A percentile compares a stretch with the other conserved stretches of the same genome.
phyloP scores from a whole-genome alignment of 345 rosid genomes.

The Angophora floribunda region DNA sequence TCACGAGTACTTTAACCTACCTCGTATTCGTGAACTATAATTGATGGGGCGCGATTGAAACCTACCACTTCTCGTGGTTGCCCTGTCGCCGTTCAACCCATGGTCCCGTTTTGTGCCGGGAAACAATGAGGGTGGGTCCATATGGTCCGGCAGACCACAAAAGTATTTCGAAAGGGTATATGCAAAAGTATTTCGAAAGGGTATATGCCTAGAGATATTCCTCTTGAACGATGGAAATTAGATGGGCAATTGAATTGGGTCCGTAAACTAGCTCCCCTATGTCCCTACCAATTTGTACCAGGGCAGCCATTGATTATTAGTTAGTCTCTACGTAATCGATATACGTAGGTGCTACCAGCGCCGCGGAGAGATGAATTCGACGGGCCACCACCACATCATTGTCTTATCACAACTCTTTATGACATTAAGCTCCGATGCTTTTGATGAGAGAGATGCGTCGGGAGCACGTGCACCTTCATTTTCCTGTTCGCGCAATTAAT shows the following conservation, averaged over 20 bases:
- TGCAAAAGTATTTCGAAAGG: neutral
- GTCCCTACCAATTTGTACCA: neutral
- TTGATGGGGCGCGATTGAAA: neutral
- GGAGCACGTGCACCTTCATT: neutral
- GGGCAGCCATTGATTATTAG: neutral
- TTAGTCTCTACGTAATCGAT: neutral
- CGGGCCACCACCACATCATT: neutral
- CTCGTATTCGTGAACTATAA: neutral
- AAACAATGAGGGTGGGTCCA: neutral
- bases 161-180: neutral
- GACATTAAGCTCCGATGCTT: neutral
- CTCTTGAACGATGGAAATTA: neutral
- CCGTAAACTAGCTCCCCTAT: neutral
- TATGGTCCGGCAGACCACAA: neutral
- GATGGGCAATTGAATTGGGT: neutral
- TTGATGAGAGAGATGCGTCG: neutral
- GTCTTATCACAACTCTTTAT: neutral
- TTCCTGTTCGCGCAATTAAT: neutral
- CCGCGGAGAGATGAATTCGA: fast-evolving
- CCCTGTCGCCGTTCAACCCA: neutral
- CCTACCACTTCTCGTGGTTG: neutral
- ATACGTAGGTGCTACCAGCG: neutral
- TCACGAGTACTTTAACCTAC: fast-evolving
- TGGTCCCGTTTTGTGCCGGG: neutral
- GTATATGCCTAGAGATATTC: neutral